These are phyloP conservation scores for Russula brevipes DNA, from an alignment of 768 basidiomycete genomes.

Conservation along the genomic window DNA sequence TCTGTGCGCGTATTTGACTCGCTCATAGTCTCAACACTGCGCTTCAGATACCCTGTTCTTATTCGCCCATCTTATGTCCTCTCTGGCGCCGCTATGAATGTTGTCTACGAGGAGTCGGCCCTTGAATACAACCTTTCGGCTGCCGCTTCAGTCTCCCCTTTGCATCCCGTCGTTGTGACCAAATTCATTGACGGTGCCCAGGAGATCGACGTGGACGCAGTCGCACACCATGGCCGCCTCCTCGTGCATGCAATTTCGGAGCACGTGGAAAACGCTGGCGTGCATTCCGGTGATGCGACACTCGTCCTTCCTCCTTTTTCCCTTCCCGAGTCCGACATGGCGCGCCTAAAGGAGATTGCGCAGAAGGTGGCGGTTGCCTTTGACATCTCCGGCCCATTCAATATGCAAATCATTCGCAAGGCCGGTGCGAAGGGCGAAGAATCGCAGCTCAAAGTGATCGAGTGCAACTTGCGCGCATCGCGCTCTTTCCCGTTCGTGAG, in stretches of 20 bases:
- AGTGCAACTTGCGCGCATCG: constrained; percentile 97
- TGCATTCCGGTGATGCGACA: constrained; percentile 98
- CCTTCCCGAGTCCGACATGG: constrained; percentile 66
- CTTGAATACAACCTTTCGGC: constrained; percentile 95
- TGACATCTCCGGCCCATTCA: constrained; percentile 96
- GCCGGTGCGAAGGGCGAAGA: constrained; percentile 46
- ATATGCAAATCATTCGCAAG: constrained; percentile 98
- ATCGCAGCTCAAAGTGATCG: constrained; percentile 91
- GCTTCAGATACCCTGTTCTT: constrained; percentile 82
- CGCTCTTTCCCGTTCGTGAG: constrained; percentile 99
- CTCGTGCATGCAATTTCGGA: constrained; percentile 96
- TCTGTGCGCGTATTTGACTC: neutral
- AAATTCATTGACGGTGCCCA: constrained; percentile 98
- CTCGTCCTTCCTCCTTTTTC: constrained; percentile 94
- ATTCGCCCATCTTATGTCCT: constrained; percentile 98
- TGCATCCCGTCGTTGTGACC: constrained; percentile 97
- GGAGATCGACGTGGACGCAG: constrained; percentile 97
- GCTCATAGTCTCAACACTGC: constrained; percentile 11
- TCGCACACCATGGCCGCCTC: constrained; percentile 87
- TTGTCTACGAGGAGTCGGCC: constrained; percentile 85
- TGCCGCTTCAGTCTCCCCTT: constrained; percentile 91
- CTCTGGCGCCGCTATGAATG: constrained; percentile 99
- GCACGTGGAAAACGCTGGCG: constrained; percentile 97
- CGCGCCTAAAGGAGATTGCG: constrained; percentile 86
- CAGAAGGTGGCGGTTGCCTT: constrained; percentile 94